phyloP scores from a whole-genome alignment of 495 filamentous ascomycete genomes.

The Aspergillus kassunensis region DNA sequence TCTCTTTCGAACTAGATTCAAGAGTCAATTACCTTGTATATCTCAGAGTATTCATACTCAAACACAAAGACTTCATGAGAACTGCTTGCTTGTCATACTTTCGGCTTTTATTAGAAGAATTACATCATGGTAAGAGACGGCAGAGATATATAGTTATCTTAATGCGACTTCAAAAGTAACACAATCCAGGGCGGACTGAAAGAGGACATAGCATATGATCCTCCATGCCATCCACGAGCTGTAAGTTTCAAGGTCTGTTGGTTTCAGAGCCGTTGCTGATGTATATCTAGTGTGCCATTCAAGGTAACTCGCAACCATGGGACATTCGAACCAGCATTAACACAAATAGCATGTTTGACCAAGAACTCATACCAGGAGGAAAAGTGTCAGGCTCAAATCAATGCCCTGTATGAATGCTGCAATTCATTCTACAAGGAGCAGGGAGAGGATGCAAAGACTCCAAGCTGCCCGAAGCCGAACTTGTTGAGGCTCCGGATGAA shows the following conservation, averaged over 20 bases:
- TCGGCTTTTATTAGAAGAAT: not conserved
- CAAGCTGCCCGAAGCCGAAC: slow-evolving; percentile 80
- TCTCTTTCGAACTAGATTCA: too few species aligned
- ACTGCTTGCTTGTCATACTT: not conserved
- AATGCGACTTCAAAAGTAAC: not conserved
- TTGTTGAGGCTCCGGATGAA: slow-evolving; percentile 83
- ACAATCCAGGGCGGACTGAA: slow-evolving; percentile 48
- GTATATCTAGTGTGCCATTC: slow-evolving; percentile 71
- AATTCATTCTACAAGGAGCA: slow-evolving; percentile 77
- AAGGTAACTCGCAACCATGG: slow-evolving; percentile 50
- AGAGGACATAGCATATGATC: slow-evolving; percentile 68
- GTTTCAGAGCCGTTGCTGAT: slow-evolving; percentile 13
- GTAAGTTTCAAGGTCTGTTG: slow-evolving; percentile 49
- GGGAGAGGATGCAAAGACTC: slow-evolving; percentile 71
- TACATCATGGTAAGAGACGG: slow-evolving; percentile 45
- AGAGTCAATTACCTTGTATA: not conserved
- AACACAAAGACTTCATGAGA: not conserved
- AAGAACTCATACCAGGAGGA: slow-evolving; percentile 86
- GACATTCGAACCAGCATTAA: slow-evolving; percentile 10
- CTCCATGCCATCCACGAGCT: slow-evolving; percentile 84
- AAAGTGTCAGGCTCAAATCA: slow-evolving; percentile 74
- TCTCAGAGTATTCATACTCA: not conserved
- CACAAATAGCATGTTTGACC: slow-evolving; percentile 65
- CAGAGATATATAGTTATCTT: not conserved
- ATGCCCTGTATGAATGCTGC: slow-evolving; percentile 95